Base-by-base conservation (phyloP, 208 protist species). In the Leishmania arabica region DNA sequence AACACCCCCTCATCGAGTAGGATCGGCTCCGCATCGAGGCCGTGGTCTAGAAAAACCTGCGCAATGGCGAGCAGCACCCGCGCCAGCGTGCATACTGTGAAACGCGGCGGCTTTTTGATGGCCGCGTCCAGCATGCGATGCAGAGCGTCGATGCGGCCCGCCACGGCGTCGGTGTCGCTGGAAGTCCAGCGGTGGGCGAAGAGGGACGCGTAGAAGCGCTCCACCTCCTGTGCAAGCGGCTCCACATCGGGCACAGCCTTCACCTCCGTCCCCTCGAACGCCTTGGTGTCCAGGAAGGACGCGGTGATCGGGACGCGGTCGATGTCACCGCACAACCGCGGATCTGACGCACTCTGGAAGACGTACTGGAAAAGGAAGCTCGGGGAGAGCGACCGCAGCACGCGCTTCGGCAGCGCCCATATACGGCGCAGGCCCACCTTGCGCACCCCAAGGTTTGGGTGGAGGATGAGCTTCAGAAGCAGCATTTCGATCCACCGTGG, bases 391-490 rank as follows among this genome's bases (percentile, higher is more conserved):
- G 81, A 77, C 21, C 76, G 75, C 58, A 95, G 81, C 17, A 95
- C 81, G 21, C 84, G 42, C 40, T 66, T 37, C n/a, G 87, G 88
- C 77, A 96, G 73, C 8, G 69, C 79, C 92, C 91, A 96, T 64
- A 96, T 47, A 2, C 87, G 86, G 6, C 83, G 88, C 68, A 98
- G 82, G 6, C 82, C 92, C 37, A 94, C 77, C 72, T 94, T 93
- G 40, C 95, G 92, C 13, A 98, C 85, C 9, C 91, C 92, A 15
- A 91, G 66, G 81, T 98, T 98, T 47, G 93, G 92, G 79, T 98
- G 95, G 45, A 88, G 65, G 45, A 95, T 76, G 58, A 96, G 78
- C 83, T 98, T 98, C 42, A 95, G 84, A 45, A 95, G 84, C 40
- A 98, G 86, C 80, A 98, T 60, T 81, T 96, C 91, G 0, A 98